Conservation (phyloP, 352 stramenopile genomes). For the Elongisporangium anandrum region DNA sequence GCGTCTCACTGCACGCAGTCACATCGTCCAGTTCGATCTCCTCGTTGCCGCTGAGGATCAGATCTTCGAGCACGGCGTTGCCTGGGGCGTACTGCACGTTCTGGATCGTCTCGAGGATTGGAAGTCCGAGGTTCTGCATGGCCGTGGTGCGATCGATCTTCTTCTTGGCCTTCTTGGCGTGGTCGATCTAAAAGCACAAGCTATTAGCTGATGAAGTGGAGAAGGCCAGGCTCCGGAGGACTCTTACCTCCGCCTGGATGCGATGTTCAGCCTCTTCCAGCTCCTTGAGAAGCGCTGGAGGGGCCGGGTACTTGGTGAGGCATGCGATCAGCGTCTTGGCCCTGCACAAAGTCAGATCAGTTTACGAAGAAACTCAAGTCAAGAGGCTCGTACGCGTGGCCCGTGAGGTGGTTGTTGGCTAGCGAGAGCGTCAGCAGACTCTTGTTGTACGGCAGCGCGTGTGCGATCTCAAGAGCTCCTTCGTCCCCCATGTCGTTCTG, state of each 20-base stretch:
- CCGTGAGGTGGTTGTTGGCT: conserved; percentile 52
- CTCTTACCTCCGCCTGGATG: conserved; percentile 57
- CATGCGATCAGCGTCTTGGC: conserved; percentile 26
- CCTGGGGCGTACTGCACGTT: conserved; percentile 51
- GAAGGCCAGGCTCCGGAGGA: neutral
- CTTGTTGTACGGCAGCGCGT: conserved; percentile 49
- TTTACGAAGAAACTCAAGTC: neutral
- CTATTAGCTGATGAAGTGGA: neutral
- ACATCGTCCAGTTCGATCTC: conserved; percentile 33
- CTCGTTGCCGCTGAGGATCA: conserved; percentile 62
- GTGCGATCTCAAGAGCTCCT: conserved; percentile 46
- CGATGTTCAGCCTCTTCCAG: conserved; percentile 58
- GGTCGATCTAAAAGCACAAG: conserved; percentile 33
- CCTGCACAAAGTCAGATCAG: conserved; percentile 11
- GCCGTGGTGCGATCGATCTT: conserved; percentile 55
- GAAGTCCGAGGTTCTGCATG: conserved; percentile 52
- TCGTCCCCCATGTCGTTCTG: conserved; percentile 55
- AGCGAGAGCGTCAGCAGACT: conserved; percentile 63
- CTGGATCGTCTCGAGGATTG: conserved; percentile 47
- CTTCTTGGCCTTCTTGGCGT: conserved; percentile 81
- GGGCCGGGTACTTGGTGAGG: conserved; percentile 52
- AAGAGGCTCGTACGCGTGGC: conserved; percentile 25
- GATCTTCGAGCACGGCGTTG: conserved; percentile 52
- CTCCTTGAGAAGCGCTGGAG: conserved; percentile 40
- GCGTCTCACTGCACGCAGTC: conserved; percentile 23